Evolutionary conservation across 805 yeast species (phyloP).

Genomic region (Wickerhamomyces kurtzmanii): DNA sequence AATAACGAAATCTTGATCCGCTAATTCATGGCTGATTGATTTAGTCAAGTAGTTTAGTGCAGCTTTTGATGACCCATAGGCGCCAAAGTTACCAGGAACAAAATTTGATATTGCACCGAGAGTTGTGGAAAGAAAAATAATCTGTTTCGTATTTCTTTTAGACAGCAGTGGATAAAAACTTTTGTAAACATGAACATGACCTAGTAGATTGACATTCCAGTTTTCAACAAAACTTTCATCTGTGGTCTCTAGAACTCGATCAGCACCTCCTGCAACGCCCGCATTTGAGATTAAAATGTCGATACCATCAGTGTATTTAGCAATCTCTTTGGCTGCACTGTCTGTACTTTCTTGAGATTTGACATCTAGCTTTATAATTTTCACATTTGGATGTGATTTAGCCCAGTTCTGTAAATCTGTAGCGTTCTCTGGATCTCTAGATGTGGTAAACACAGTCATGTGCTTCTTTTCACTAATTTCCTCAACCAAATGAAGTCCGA

Average conservation of each 20-base stretch:
- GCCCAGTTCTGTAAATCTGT: slow-evolving; percentile 5
- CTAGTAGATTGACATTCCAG: slow-evolving; percentile 13
- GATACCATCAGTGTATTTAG: slow-evolving; percentile 10
- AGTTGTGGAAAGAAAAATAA: slow-evolving; percentile 18
- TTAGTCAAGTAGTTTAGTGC: slow-evolving; percentile 23
- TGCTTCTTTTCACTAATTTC: no score
- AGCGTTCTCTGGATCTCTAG: slow-evolving; percentile 7
- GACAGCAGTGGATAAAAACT: slow-evolving; percentile 13
- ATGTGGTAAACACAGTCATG: slow-evolving; percentile 7
- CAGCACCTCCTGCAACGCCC: slow-evolving; percentile 8
- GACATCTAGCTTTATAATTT: slow-evolving; percentile 15
- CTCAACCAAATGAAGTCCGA: background rate
- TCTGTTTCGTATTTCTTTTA: slow-evolving; percentile 12
- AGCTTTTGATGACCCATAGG: slow-evolving; percentile 28
- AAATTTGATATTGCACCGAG: slow-evolving; percentile 16
- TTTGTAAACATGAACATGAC: slow-evolving; percentile 12
- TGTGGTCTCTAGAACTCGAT: background rate
- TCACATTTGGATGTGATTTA: slow-evolving; percentile 9
- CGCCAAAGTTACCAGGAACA: slow-evolving; percentile 11
- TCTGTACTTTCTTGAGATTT: slow-evolving; percentile 9
- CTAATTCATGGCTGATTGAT: slow-evolving; percentile 17
- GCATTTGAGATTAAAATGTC: slow-evolving; percentile 19
- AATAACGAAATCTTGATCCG: slow-evolving; percentile 16
- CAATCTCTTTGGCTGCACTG: slow-evolving; percentile 6
- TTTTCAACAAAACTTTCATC: slow-evolving; percentile 6